Evolutionary conservation across 1,284 basidiomycete species (phyloP).

Genomic region (Amylostereum areolatum): DNA sequence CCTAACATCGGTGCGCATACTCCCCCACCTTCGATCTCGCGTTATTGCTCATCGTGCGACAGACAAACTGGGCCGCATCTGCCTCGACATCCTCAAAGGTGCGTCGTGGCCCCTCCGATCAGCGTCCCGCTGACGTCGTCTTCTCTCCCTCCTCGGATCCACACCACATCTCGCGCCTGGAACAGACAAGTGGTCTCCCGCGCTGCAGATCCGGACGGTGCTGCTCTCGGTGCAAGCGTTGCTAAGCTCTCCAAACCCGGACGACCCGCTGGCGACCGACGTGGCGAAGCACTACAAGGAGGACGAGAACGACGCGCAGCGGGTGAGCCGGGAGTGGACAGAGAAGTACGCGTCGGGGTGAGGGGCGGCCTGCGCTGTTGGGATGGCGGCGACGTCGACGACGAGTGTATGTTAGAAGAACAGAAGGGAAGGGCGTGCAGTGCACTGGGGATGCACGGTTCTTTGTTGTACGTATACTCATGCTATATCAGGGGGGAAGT

Average conservation of each 20-base stretch:
- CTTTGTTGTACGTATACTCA: no score
- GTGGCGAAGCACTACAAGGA: constrained; percentile 99
- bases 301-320: constrained; percentile 87
- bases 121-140: neutral
- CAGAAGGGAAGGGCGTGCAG: neutral
- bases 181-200: constrained; percentile 97
- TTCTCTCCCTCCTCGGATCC: neutral
- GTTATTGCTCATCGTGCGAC: constrained; percentile 6
- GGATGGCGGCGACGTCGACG: constrained; percentile 2
- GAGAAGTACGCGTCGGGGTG: constrained; percentile 60
- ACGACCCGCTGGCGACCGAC: constrained; percentile 98
- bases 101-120: constrained; percentile 18
- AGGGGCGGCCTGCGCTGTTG: no score
- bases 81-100: constrained; percentile 97
- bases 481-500: no score
- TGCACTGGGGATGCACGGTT: no score
- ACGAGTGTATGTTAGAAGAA: neutral
- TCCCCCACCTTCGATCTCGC: neutral
- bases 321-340: constrained; percentile 91
- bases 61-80: constrained; percentile 98
- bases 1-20: constrained; percentile 94
- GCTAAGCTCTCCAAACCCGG: constrained; percentile 93
- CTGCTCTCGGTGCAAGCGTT: constrained; percentile 95
- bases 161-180: neutral
- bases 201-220: constrained; percentile 96